Evolutionary conservation across 495 filamentous ascomycete genomes (phyloP).

Genomic region (Friedmanniomyces endolithicus): DNA sequence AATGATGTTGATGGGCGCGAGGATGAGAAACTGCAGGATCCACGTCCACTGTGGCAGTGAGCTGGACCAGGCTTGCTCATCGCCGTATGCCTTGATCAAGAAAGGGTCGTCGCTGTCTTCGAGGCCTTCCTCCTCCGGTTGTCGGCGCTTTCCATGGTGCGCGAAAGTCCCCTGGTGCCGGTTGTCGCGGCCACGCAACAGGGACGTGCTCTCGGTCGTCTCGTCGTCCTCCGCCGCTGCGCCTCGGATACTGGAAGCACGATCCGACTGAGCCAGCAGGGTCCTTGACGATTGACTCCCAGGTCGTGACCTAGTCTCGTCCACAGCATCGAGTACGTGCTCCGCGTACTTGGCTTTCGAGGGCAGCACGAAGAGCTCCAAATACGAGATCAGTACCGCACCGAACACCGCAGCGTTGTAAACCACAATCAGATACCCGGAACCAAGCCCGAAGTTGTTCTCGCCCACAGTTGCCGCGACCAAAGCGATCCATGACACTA

Average conservation of each 20-base stretch:
- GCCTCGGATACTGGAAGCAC: background rate
- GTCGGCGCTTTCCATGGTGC: slow-evolving; percentile 43
- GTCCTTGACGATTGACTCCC: slow-evolving; percentile 21
- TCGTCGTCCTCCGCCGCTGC: slow-evolving; percentile 39
- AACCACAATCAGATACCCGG: slow-evolving; percentile 74
- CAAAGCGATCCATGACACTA: slow-evolving; percentile 57
- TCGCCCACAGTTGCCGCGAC: slow-evolving; percentile 62
- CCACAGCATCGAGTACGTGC: slow-evolving; percentile 1
- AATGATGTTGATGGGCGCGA: slow-evolving; percentile 64
- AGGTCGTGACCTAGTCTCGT: slow-evolving; percentile 1
- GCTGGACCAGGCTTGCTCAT: slow-evolving; percentile 77
- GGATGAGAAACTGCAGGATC: slow-evolving; percentile 71
- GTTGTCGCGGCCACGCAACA: slow-evolving; percentile 42
- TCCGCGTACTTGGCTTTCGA: slow-evolving; percentile 48
- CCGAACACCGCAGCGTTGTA: slow-evolving; percentile 65
- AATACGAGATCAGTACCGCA: slow-evolving; percentile 37
- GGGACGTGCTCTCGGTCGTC: slow-evolving; percentile 66
- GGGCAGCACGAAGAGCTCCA: slow-evolving; percentile 69
- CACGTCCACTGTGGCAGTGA: slow-evolving; percentile 71
- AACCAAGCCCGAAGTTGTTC: slow-evolving; percentile 55
- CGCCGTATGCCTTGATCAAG: slow-evolving; percentile 46
- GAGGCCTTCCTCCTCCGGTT: slow-evolving; percentile 30
- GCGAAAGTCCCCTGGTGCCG: slow-evolving; percentile 41
- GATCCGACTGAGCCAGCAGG: background rate
- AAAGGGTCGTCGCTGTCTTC: slow-evolving; percentile 26